Conservation (phyloP, 768 basidiomycete species). For the Sarcodon aspratus region DNA sequence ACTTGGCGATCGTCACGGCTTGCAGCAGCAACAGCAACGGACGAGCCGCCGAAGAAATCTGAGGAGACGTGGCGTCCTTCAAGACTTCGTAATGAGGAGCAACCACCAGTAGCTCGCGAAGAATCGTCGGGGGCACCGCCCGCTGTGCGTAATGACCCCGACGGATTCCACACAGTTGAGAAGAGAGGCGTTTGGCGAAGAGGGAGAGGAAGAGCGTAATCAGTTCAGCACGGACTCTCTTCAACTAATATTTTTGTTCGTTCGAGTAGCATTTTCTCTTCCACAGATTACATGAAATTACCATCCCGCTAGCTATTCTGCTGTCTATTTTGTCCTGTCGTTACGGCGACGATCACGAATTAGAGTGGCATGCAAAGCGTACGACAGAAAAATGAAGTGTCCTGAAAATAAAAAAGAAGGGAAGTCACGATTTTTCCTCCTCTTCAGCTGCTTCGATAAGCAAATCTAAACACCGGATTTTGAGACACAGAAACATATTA, state of each 20-base stretch:
- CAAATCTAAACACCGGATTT: slow-evolving; percentile 16
- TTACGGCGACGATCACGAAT: too few species aligned
- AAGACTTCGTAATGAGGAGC: too few species aligned
- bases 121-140: neutral
- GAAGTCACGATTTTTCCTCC: slow-evolving; percentile 13
- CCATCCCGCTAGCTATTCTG: too few species aligned
- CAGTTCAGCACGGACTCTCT: too few species aligned
- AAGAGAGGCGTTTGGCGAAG: slow-evolving; percentile 26
- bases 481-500: neutral
- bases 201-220: neutral
- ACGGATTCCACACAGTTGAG: slow-evolving; percentile 61
- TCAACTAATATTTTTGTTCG: too few species aligned
- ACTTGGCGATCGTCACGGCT: neutral
- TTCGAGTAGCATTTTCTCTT: too few species aligned
- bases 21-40: neutral
- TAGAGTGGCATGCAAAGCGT: too few species aligned
- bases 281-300: too few species aligned
- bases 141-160: slow-evolving; percentile 33
- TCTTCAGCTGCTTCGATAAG: slow-evolving; percentile 38
- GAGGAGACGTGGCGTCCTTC: slow-evolving; percentile 6
- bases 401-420: too few species aligned
- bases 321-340: too few species aligned
- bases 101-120: too few species aligned
- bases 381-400: too few species aligned
- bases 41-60: slow-evolving; percentile 24